Conservation (phyloP, 805 yeast genomes). For the Saccharomycopsis sp. region DNA sequence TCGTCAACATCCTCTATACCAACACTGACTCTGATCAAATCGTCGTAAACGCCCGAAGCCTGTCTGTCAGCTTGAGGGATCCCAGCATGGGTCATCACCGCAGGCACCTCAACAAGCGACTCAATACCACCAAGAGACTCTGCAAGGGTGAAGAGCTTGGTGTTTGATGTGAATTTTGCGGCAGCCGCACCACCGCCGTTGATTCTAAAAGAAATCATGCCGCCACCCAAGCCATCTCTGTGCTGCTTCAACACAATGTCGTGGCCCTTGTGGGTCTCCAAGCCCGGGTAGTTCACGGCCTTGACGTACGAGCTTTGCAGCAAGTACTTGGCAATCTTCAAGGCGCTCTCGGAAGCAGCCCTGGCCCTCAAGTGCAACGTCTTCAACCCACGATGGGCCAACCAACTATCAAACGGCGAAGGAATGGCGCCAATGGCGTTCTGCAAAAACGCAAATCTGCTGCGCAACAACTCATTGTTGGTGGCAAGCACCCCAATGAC, state of each 20-base stretch:
- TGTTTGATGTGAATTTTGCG: slow-evolving; percentile 58
- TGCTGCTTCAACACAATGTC: slow-evolving; percentile 65
- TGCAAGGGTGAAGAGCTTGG: slow-evolving; percentile 75
- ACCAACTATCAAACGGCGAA: slow-evolving; percentile 86
- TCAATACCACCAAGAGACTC: slow-evolving; percentile 90
- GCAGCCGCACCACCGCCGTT: slow-evolving; percentile 77
- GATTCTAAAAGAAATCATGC: slow-evolving; percentile 83
- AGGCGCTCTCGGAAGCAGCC: slow-evolving; percentile 60
- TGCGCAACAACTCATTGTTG: slow-evolving; percentile 50
- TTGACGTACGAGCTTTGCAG: slow-evolving; percentile 40
- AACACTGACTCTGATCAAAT: slow-evolving; percentile 71
- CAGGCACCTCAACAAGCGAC: slow-evolving; percentile 79
- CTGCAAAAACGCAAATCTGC: slow-evolving; percentile 65
- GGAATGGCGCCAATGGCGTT: slow-evolving; percentile 86
- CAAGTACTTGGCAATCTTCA: slow-evolving; percentile 59
- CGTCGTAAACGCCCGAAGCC: slow-evolving; percentile 71
- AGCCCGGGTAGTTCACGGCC: slow-evolving; percentile 78
- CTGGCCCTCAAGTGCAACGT: slow-evolving; percentile 74
- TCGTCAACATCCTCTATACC: slow-evolving; percentile 84
- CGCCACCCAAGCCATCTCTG: slow-evolving; percentile 81
- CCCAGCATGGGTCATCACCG: slow-evolving; percentile 89
- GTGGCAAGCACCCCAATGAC: slow-evolving; percentile 79
- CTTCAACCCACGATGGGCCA: slow-evolving; percentile 86
- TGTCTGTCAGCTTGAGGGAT: slow-evolving; percentile 73
- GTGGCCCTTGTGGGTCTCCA: slow-evolving; percentile 53